Evolutionary conservation across 805 yeast genomes (phyloP).

Genomic region (Candida qinlingensis): DNA sequence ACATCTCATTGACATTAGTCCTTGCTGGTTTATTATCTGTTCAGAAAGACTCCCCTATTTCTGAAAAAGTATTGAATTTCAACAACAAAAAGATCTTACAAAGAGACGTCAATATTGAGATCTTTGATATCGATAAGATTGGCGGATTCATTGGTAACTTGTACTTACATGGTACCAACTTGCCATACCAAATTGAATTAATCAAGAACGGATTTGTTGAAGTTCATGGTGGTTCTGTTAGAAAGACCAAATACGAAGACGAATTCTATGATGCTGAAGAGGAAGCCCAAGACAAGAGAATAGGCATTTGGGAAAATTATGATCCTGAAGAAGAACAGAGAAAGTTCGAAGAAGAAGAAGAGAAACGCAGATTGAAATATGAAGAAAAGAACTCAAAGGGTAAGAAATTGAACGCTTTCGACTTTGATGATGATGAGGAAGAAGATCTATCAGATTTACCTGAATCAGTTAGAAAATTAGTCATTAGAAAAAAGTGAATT

Average conservation of each 20-base stretch:
- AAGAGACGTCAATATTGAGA: conserved; percentile 66
- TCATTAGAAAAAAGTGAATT: conserved; percentile 8
- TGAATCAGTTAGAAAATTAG: conserved; percentile 24
- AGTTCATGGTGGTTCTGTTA: conserved; percentile 60
- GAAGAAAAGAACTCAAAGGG: conserved; percentile 19
- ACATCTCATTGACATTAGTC: conserved; percentile 60
- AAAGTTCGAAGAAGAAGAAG: conserved; percentile 20
- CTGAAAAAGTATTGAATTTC: conserved; percentile 48
- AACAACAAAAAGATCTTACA: conserved; percentile 56
- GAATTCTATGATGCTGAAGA: conserved; percentile 59
- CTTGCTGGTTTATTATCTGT: conserved; percentile 63
- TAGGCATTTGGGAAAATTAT: conserved; percentile 67
- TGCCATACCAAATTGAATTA: conserved; percentile 54
- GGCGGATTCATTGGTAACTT: conserved; percentile 80
- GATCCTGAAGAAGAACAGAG: conserved; percentile 38
- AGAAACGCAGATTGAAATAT: conserved; percentile 22
- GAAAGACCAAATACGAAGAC: conserved; percentile 47
- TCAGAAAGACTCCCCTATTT: conserved; percentile 31
- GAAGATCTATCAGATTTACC: conserved; percentile 24
- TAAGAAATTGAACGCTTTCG: conserved; percentile 21
- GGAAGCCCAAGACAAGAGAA: conserved; percentile 45
- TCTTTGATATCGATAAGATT: conserved; percentile 64
- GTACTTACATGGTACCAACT: conserved; percentile 42
- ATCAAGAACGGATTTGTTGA: conserved; percentile 59
- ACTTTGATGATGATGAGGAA: conserved; percentile 22